Evolutionary conservation across 352 stramenopile species (phyloP), one percentile per base, ranked within the genome.

Genomic region (Elongisporangium senticosum): DNA sequence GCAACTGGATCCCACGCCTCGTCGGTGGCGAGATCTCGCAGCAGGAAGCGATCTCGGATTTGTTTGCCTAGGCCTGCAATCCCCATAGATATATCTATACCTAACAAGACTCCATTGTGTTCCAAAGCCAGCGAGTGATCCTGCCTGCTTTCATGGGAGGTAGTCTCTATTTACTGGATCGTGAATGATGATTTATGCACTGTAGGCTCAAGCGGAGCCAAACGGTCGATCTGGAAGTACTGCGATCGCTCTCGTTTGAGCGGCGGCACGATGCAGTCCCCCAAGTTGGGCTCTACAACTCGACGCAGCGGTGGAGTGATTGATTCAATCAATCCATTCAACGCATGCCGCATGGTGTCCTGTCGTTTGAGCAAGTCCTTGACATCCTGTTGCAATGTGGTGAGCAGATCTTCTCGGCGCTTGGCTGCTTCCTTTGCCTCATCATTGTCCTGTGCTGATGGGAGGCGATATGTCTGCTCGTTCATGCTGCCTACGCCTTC

Each of bases 1-100:
- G 72, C 15, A 76, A 75, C 47, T 92, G 83, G 83, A 69, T 92
- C 11, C 58, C 83, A 14, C 76, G 72, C n/a, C 58, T 92, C 17
- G 55, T 75, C 19, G 78, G 78, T 0, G 83, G 83, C 15, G 82
- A 92, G 26, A 63, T 92, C 14, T 48, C 75, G 2, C 79, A 90
- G 55, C 53, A 62, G 13, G 72, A 73, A 24, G 63, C 76, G 0
- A 59, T 67, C 0, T 19, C 63, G 2, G 63, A 60, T 13, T 67
- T 90, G 13, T 84, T 90, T 65, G 65, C 10, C 55, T 22, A 50
- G 23, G 47, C 22, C 7, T 47, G 26, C 8, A 54, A 14, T 39
- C 53, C 37, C 17, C n/a, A 54, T 51, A 26, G 48, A 55, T 63
- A 59, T 64, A 69, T 62, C 68, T 74, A 69, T 65, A 23, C 24